phyloP scores from a whole-genome alignment of 2,329 filamentous ascomycete genomes.

The Pseudopithomyces maydicus region DNA sequence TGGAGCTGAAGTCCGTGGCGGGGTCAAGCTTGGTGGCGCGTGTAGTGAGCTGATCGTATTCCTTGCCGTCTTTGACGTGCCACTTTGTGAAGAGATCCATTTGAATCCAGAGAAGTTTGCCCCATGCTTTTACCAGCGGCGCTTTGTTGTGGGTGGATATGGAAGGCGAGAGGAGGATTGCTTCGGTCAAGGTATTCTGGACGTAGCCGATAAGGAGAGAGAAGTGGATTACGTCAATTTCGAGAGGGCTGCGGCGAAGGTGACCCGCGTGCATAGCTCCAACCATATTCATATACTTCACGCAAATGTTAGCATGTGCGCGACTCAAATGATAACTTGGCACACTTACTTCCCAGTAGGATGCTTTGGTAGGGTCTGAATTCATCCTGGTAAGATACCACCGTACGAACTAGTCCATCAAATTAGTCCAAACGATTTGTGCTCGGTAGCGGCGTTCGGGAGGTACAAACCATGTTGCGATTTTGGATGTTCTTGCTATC shows the following conservation, averaged over 20 bases:
- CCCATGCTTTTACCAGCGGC: constrained; percentile 6
- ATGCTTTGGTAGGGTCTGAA: constrained; percentile 2
- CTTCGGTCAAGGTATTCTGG: constrained; percentile 9
- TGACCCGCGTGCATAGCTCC: constrained; percentile 10
- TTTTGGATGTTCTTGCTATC: constrained; percentile 8
- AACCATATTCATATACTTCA: constrained; percentile 8
- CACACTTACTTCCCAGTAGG: constrained; percentile 5
- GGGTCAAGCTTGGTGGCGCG: constrained; percentile 5
- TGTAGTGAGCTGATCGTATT: constrained; percentile 2
- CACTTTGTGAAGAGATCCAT: constrained; percentile 13
- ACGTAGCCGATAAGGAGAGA: constrained; percentile 4
- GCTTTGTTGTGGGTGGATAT: neutral
- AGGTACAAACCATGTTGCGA: constrained; percentile 2
- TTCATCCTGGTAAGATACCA: constrained; percentile 12
- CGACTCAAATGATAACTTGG: no score
- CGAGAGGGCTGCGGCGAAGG: constrained; percentile 2
- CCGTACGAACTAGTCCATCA: constrained; percentile 1
- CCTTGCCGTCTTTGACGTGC: constrained; percentile 5
- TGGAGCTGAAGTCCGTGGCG: neutral
- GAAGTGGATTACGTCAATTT: constrained; percentile 12
- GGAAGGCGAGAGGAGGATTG: constrained; percentile 1
- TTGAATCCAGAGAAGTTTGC: constrained; percentile 12
- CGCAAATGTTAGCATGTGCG: no score
- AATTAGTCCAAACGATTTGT: neutral
- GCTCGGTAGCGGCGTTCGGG: neutral